Percentiles rank a stretch among this genome's conserved stretches.
Conservation (phyloP, 768 basidiomycete genomes). For the Sarcodon sp. region DNA sequence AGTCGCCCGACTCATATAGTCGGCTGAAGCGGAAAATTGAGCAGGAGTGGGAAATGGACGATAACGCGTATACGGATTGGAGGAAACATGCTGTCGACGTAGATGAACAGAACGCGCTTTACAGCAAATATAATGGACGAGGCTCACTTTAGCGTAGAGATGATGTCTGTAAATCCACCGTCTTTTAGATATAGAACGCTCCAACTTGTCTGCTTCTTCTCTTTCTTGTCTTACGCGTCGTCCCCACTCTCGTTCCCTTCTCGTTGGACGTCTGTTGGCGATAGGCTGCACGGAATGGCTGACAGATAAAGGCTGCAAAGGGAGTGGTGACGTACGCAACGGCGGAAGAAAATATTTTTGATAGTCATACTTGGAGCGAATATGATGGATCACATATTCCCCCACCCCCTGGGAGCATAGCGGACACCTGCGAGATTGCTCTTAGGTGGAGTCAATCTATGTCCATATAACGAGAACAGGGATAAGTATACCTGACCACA, state of each 20-base stretch:
- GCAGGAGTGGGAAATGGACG: slow-evolving; percentile 83
- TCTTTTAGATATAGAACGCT: slow-evolving; percentile 59
- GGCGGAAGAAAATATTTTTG: slow-evolving; percentile 71
- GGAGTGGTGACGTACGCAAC: slow-evolving; percentile 36
- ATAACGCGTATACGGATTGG: slow-evolving; percentile 76
- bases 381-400: slow-evolving; percentile 66
- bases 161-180: slow-evolving; percentile 72
- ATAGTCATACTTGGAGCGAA: slow-evolving; percentile 70
- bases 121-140: neutral
- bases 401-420: slow-evolving; percentile 59
- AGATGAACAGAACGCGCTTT: slow-evolving; percentile 3
- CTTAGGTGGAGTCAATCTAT: slow-evolving; percentile 19
- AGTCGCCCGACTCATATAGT: slow-evolving; percentile 64
- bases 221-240: slow-evolving; percentile 32
- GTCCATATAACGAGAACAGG: neutral
- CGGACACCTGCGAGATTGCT: slow-evolving; percentile 70
- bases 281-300: slow-evolving; percentile 18
- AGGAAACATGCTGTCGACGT: slow-evolving; percentile 68
- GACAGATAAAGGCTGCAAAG: slow-evolving; percentile 15
- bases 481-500: neutral
- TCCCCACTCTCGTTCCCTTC: slow-evolving; percentile 43
- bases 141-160: slow-evolving; percentile 74
- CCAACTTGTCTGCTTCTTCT: slow-evolving; percentile 57
- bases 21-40: slow-evolving; percentile 69
- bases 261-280: slow-evolving; percentile 16